Conservation (phyloP, 2,329 filamentous ascomycete genomes). For the Fusarium setosum region DNA sequence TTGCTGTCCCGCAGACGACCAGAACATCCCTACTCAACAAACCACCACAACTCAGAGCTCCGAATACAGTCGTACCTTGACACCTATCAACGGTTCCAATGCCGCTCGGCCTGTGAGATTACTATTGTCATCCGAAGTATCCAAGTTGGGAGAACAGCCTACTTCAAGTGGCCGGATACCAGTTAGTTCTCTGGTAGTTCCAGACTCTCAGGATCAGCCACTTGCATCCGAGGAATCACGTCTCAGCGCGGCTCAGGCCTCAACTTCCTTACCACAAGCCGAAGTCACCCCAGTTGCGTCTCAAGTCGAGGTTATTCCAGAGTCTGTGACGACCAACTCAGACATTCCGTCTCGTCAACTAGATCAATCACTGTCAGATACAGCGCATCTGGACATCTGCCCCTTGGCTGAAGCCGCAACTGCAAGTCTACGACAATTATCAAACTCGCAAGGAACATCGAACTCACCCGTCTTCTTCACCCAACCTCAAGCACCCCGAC, state of each 20-base stretch:
- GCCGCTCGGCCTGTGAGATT: background rate
- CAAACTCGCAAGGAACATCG: background rate
- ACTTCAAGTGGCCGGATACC: slow-evolving; percentile 8
- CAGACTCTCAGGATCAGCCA: slow-evolving; percentile 37
- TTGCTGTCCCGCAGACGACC: background rate
- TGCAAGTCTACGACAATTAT: background rate
- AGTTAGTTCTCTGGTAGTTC: slow-evolving; percentile 21
- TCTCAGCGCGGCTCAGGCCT: background rate
- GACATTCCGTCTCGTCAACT: slow-evolving; percentile 46
- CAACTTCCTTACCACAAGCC: background rate
- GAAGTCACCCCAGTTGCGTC: slow-evolving; percentile 8
- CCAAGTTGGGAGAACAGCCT: background rate
- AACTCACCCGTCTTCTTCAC: slow-evolving; percentile 29
- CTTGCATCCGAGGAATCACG: slow-evolving; percentile 13
- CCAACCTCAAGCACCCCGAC: slow-evolving; percentile 27
- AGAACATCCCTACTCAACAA: background rate
- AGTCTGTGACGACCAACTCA: slow-evolving; percentile 18
- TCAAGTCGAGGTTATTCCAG: slow-evolving; percentile 19
- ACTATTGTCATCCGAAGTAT: background rate
- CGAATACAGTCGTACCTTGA: background rate
- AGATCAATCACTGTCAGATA: slow-evolving; percentile 9
- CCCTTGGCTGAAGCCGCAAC: background rate
- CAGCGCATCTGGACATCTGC: background rate
- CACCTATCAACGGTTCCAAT: background rate
- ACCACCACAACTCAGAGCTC: background rate